These are phyloP conservation scores for Alliaria petiolata DNA, from an alignment of 345 rosid genomes.

Conservation along the genomic window DNA sequence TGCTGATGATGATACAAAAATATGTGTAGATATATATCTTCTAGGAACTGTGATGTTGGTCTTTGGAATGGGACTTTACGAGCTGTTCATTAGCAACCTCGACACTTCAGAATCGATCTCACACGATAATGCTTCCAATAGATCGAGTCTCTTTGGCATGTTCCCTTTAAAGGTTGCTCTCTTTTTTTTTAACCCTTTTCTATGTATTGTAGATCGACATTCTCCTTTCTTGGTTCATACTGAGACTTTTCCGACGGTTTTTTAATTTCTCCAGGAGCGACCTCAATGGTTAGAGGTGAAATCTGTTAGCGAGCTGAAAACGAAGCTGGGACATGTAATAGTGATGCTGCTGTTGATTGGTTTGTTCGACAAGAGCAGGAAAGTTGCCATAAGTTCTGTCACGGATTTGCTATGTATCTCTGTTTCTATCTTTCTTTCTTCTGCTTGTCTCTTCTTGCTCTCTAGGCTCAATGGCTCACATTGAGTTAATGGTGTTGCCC, in stretches of 20 bases:
- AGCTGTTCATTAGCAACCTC: conserved; percentile 81
- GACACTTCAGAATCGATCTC: conserved; percentile 47
- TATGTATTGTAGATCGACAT: not conserved
- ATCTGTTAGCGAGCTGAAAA: conserved; percentile 72
- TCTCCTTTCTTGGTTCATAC: not conserved
- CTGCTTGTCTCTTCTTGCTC: conserved; percentile 78
- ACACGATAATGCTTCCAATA: conserved; percentile 29
- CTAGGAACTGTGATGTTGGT: conserved; percentile 96
- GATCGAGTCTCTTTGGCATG: conserved; percentile 73
- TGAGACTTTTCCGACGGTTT: too few relatives aligned
- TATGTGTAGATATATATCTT: conserved; percentile 69
- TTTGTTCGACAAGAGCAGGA: conserved; percentile 82
- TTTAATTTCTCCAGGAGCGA: conserved; percentile 48
- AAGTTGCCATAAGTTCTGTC: conserved; percentile 55
- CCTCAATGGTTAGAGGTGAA: conserved; percentile 85
- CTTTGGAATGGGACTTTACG: conserved; percentile 94
- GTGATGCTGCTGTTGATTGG: conserved; percentile 95
- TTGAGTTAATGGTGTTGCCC: conserved; percentile 7
- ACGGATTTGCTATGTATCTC: conserved; percentile 79
- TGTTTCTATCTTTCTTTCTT: conserved; percentile 67
- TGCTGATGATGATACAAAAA: not conserved
- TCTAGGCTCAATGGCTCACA: conserved; percentile 58
- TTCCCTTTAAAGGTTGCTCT: conserved; percentile 61
- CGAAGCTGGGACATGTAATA: conserved; percentile 90
- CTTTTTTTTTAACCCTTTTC: not conserved